phyloP scores from a whole-genome alignment of 140 eudicot genomes.

The Eryngium alpinum region DNA sequence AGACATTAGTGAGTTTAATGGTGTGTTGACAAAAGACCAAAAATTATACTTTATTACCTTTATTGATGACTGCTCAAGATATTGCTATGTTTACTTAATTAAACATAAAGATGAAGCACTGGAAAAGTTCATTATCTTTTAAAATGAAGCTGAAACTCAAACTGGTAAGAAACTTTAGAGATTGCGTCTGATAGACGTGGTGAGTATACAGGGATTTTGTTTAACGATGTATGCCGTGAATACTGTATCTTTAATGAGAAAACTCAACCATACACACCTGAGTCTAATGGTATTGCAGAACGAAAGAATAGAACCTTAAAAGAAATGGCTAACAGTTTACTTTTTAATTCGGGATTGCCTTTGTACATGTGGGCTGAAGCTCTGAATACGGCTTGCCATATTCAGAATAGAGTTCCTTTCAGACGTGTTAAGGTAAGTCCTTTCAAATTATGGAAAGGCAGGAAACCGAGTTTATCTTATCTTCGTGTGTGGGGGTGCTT shows the following conservation, averaged over 20 bases:
- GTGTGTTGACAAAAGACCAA: not conserved
- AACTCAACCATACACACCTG: not conserved
- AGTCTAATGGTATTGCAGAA: not conserved
- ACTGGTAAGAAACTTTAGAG: not conserved
- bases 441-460: conserved; percentile 13
- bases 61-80: not conserved
- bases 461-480: not conserved
- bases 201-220: not conserved
- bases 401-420: not conserved
- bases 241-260: not conserved
- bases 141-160: not conserved
- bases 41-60: not conserved
- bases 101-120: not conserved
- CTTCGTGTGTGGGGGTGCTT: conserved; percentile 23
- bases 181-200: not conserved
- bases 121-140: not conserved
- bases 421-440: not conserved
- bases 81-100: not conserved
- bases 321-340: not conserved
- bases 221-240: not conserved
- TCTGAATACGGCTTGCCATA: not conserved
- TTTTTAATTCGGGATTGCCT: not conserved
- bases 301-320: not conserved
- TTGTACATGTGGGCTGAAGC: conserved; percentile 6
- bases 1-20: not conserved